Conservation (phyloP, 306 rosid genomes). For the Medicago truncatula region MtrunA17r5.0-ANR NC_053042.1:3313501-3314000, state of each 20-base stretch:
- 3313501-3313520: conserved; percentile 99
- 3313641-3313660: not conserved
- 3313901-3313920: conserved; percentile 95
- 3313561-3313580: conserved; percentile 99
- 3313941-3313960: conserved; percentile 96
- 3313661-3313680: not conserved
- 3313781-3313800: conserved; percentile 85
- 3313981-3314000: conserved; percentile 85
- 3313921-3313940: conserved; percentile 97
- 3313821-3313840: conserved; percentile 19
- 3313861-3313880: conserved; percentile 34
- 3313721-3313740: conserved; percentile 80
- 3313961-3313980: conserved; percentile 87
- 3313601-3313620: conserved; percentile 14
- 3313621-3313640: conserved; percentile 1
- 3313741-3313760: conserved; percentile 91
- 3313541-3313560: conserved; percentile 90
- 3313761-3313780: conserved; percentile 73
- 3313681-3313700: conserved; percentile 10
- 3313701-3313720: conserved; percentile 35
- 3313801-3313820: conserved; percentile 53
- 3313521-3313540: conserved; percentile 91
- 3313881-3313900: conserved; percentile 59
- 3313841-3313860: conserved; percentile 32
- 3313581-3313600: conserved; percentile 68